Percentiles rank a stretch among this genome's conserved stretches.
Conservation (phyloP, 2,329 filamentous ascomycete genomes). For the Acephala macrosclerotiorum region DNA sequence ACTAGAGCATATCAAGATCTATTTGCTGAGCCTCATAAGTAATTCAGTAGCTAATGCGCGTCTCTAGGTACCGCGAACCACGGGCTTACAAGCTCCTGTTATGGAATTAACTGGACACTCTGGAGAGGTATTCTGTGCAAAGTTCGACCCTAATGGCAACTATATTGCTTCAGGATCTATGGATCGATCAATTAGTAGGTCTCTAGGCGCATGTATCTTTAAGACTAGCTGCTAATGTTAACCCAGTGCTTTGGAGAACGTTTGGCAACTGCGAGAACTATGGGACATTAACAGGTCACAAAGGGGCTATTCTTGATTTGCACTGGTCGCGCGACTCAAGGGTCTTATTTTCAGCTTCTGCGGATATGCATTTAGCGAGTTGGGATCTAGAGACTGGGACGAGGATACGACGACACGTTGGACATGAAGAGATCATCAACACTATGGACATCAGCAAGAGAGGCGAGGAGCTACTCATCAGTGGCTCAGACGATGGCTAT, state of each 20-base stretch:
- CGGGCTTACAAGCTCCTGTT: slow-evolving; percentile 84
- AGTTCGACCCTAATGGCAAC: slow-evolving; percentile 88
- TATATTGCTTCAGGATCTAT: slow-evolving; percentile 94
- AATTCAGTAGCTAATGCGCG: slow-evolving; percentile 35
- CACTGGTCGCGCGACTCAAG: slow-evolving; percentile 97
- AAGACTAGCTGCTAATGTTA: slow-evolving; percentile 32
- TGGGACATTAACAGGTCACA: slow-evolving; percentile 86
- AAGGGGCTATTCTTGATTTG: slow-evolving; percentile 87
- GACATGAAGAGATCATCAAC: slow-evolving; percentile 97
- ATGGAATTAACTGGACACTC: slow-evolving; percentile 87
- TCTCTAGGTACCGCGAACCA: slow-evolving; percentile 76
- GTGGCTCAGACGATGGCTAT: slow-evolving; percentile 90
- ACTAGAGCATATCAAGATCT: slow-evolving; percentile 16
- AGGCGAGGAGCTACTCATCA: slow-evolving; percentile 89
- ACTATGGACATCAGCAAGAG: slow-evolving; percentile 86
- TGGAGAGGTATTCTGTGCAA: slow-evolving; percentile 90
- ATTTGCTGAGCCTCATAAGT: slow-evolving; percentile 30
- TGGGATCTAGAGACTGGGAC: slow-evolving; percentile 95
- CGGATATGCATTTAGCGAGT: slow-evolving; percentile 90
- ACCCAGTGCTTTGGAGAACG: slow-evolving; percentile 89
- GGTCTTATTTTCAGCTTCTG: slow-evolving; percentile 89
- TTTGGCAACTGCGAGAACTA: slow-evolving; percentile 96
- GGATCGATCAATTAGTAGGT: slow-evolving; percentile 87
- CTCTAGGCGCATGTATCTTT: neutral
- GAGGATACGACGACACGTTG: slow-evolving; percentile 88